Evolutionary conservation across 768 basidiomycete species (phyloP).

Genomic region (Naganishia friedmannii): DNA sequence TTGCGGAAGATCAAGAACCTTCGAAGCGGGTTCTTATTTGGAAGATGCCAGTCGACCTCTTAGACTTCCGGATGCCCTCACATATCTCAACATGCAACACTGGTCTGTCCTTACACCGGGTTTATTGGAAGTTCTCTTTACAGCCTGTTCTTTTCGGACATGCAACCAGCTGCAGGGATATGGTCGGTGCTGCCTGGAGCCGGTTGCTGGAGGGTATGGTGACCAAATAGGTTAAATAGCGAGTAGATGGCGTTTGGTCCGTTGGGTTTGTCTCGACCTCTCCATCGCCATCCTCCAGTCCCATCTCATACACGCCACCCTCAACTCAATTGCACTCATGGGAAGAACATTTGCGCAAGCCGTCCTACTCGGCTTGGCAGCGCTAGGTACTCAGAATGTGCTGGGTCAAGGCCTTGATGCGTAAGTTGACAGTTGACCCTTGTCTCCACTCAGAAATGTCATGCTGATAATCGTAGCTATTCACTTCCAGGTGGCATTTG

Average conservation of each 20-base stretch:
- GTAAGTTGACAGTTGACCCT: neutral
- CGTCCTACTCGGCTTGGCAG: neutral
- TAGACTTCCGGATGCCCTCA: neutral
- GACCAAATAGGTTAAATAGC: slow-evolving; percentile 1
- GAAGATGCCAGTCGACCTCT: neutral
- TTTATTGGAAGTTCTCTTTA: neutral
- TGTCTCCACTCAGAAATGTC: neutral
- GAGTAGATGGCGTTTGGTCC: neutral
- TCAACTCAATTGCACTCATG: neutral
- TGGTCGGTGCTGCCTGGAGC: no score
- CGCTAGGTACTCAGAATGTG: neutral
- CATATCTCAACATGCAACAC: neutral
- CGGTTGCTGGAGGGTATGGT: no score
- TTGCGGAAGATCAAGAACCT: neutral
- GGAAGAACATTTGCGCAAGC: neutral
- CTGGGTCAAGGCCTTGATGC: slow-evolving; percentile 4
- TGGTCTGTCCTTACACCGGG: neutral
- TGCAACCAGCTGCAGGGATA: neutral
- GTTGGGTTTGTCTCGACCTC: neutral
- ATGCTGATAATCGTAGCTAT: neutral
- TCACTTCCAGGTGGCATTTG: neutral
- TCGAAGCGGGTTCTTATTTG: neutral
- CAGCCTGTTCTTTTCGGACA: neutral
- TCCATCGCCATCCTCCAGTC: neutral
- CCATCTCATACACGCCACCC: neutral